Evolutionary conservation across 2,329 filamentous ascomycete species (phyloP), one percentile per base, ranked within the genome.

Genomic region (Paradendryphiella salina): DNA sequence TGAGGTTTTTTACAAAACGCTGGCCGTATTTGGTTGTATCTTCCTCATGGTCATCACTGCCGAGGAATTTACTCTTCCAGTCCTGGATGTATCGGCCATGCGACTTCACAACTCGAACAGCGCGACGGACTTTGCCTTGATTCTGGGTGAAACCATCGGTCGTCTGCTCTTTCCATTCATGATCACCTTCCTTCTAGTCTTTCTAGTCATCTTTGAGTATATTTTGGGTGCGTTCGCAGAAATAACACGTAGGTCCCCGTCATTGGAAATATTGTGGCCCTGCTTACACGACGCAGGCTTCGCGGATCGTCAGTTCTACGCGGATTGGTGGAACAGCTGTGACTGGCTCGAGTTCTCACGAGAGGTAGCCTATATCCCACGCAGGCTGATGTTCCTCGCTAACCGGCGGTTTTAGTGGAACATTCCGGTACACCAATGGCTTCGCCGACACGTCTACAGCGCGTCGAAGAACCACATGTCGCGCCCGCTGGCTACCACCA

Each of bases 181-280:
- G 90, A 82, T 97, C 54, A 96, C 87, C 3, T 95, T 97, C 72
- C 79, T 97, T 4, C 85, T 97, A 39, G 92, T 97, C 47, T 99
- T 99, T 78, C 85, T 99, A 51, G 91, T 96, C 73, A 97, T 97
- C 65, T 99, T 97, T 73, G 94, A 99, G 73, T 99, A 97, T 73
- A 83, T 96, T 9, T 84, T 97, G 28, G 94, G 93, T 50, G 92
- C 92, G 39, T 96, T 95, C 66, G 94, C 92, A 11, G 94, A 99
- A 73, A 89, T 97, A 61, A 96, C 92, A 14, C 82, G 75, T 76
- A 65, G 65, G 72, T 65, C 8, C 20, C 28, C 37, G n/a, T 21
- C 3, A 2, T 17, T n/a, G 17, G 23, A 11, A 40, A 11, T 8
- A 14, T 4, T 15, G 2, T 34, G 10, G 4, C 14, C 10, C 11